Conservation (phyloP, 176 grass and related monocot species). For the Themeda triandra region DNA sequence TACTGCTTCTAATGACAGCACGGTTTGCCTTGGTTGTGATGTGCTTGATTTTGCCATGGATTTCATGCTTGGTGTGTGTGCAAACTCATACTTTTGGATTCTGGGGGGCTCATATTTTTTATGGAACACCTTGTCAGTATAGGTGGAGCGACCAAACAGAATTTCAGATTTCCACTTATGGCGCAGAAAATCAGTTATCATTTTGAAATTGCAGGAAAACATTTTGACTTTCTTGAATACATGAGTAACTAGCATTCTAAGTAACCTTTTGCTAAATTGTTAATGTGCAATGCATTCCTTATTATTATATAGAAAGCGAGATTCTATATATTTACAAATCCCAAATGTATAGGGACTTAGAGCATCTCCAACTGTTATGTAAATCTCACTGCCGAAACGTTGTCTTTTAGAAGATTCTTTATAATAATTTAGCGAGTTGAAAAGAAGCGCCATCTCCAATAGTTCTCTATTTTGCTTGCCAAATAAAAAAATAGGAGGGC, state of each 20-base stretch:
- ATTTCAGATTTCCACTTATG: neutral
- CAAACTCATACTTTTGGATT: neutral
- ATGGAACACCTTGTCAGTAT: neutral
- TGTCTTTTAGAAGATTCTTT: no score
- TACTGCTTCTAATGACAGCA: neutral
- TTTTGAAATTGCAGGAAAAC: neutral
- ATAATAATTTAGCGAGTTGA: no score
- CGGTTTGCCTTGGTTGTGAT: neutral
- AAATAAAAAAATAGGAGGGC: no score
- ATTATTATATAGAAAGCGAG: neutral
- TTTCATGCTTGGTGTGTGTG: neutral
- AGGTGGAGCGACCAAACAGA: neutral
- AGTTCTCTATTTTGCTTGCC: no score
- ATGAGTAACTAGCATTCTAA: neutral
- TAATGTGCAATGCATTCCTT: neutral
- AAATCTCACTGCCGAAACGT: no score
- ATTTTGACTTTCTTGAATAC: neutral
- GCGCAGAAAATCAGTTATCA: neutral
- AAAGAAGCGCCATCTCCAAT: no score
- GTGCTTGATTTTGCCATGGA: neutral
- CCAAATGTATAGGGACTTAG: no score
- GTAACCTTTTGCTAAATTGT: neutral
- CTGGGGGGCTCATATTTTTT: neutral
- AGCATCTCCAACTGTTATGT: no score
- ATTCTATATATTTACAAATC: no score